Evolutionary conservation across 805 yeast genomes (phyloP).

Genomic region (Allodekkera sacchari): DNA sequence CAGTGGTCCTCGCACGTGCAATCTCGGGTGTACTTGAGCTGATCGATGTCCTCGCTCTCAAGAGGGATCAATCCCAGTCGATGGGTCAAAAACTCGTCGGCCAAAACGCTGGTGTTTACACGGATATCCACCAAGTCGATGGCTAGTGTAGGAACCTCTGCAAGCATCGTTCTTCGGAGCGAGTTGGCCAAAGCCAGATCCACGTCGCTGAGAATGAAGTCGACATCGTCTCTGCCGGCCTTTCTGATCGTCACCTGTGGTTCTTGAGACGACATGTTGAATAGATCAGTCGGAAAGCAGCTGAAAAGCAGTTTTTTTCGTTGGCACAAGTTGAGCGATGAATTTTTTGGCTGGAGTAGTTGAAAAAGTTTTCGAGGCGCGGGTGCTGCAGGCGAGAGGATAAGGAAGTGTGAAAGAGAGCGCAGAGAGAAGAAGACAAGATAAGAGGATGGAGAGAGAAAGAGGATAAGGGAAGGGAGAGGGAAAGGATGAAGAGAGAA

Average conservation of each 20-base stretch:
- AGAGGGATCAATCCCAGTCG: slow-evolving; percentile 89
- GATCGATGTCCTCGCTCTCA: slow-evolving; percentile 74
- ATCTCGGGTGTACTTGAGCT: slow-evolving; percentile 81
- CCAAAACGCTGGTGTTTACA: slow-evolving; percentile 85
- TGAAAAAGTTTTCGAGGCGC: too few species aligned
- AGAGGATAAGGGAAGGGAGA: too few species aligned
- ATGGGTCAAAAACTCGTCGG: slow-evolving; percentile 95
- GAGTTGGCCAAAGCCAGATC: slow-evolving; percentile 91
- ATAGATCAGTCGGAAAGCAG: too few species aligned
- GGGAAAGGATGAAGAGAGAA: too few species aligned
- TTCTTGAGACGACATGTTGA: slow-evolving; percentile 28
- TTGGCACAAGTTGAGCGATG: too few species aligned
- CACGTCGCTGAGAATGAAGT: slow-evolving; percentile 78
- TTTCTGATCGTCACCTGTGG: slow-evolving; percentile 87
- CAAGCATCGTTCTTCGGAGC: slow-evolving; percentile 80
- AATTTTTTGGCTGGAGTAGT: too few species aligned
- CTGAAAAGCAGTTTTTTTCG: too few species aligned
- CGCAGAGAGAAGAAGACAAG: too few species aligned
- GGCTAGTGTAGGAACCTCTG: slow-evolving; percentile 95
- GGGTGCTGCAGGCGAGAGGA: too few species aligned
- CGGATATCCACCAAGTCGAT: slow-evolving; percentile 94
- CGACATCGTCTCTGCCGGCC: slow-evolving; percentile 80
- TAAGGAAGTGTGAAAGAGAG: too few species aligned
- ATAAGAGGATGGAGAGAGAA: too few species aligned
- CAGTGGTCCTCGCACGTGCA: slow-evolving; percentile 98